Evolutionary conservation across 805 yeast genomes (phyloP), one percentile per base, ranked within the genome.

Genomic region (Nakazawaea pomicola): DNA sequence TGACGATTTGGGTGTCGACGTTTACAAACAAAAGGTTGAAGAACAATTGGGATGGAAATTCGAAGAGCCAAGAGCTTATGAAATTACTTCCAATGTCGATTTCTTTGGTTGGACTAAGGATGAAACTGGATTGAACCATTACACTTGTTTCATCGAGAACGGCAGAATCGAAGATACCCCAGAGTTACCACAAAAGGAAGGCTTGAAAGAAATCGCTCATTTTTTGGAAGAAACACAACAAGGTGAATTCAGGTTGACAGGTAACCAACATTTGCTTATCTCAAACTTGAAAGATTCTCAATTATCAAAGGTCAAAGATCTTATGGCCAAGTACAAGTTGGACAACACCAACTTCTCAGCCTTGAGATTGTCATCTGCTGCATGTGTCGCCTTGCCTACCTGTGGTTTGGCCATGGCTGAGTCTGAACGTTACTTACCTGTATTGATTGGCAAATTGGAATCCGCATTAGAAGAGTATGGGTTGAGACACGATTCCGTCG

Each of bases 351-450:
- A 80, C 49, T 84, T 80, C 64, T 80, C 95, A 42, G 95, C 84
- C 3, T 70, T 91, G 56, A 79, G 98, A 62, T 72, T 88, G 44
- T 83, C 95, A 8, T 87, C 96, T 6, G 89, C 95, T 19, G 95
- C 98, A 0, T 91, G 98, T 76, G 98, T 91, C 45, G 97, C 96
- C 2, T 81, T 91, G 76, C 98, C 98, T 51, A 91, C 98, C 1
- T 91, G 98, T 78, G 98, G 98, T 52, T 76, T 91, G 57, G 98
- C 98, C 15, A 89, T 91, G 97, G 98, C 98, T 25, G 98, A 91
- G 67, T 83, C 95, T 41, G 98, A 91, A 69, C 80, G 98, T 59
- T 83, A 81, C 60, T 71, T 91, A 54, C 98, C 98, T 7, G 81
- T 72, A 37, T 72, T 91, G 53, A 76, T 91, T 51, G 62, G 82